These are phyloP conservation scores for Flaveria sonorensis DNA, from an alignment of 129 eudicot species.

Conservation along the genomic window DNA sequence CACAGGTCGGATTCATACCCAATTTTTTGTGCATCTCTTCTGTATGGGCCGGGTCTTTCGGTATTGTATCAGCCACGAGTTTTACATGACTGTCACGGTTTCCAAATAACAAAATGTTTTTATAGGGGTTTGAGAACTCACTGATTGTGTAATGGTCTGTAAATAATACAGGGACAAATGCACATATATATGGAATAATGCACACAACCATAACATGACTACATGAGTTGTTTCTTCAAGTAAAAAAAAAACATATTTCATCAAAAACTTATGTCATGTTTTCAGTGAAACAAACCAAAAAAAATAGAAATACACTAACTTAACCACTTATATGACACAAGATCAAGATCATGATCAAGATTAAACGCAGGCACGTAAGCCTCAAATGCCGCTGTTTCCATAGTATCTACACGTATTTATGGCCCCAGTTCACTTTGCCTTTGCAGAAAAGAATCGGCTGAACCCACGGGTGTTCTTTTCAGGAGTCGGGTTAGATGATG, in stretches of 20 bases:
- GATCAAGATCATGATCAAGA: conserved; percentile 17
- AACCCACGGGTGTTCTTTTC: conserved; percentile 87
- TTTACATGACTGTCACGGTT: too few relatives aligned
- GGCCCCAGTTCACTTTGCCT: conserved; percentile 44
- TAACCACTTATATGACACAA: conserved; percentile 19
- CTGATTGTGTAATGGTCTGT: too few relatives aligned
- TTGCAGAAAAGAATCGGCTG: conserved; percentile 86
- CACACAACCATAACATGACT: conserved; percentile 23
- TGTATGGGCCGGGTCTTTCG: too few relatives aligned
- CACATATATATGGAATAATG: conserved; percentile 10
- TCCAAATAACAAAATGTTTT: too few relatives aligned
- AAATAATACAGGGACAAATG: neutral
- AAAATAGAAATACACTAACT: conserved; percentile 30
- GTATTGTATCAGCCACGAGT: too few relatives aligned
- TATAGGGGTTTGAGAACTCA: too few relatives aligned
- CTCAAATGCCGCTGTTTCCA: conserved; percentile 28
- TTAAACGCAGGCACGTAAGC: conserved; percentile 38
- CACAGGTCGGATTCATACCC: too few relatives aligned
- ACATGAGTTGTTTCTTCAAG: conserved; percentile 38
- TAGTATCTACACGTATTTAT: conserved; percentile 30
- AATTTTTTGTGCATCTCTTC: too few relatives aligned
- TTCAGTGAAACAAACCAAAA: conserved; percentile 38
- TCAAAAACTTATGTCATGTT: conserved; percentile 42
- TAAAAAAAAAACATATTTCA: conserved; percentile 30
- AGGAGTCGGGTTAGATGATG: conserved; percentile 76